A percentile compares a stretch with the other conserved stretches of the same genome.
These are phyloP conservation scores for Boletus tylopilopsis DNA, from an alignment of 768 basidiomycete species.

Conservation along the genomic window DNA sequence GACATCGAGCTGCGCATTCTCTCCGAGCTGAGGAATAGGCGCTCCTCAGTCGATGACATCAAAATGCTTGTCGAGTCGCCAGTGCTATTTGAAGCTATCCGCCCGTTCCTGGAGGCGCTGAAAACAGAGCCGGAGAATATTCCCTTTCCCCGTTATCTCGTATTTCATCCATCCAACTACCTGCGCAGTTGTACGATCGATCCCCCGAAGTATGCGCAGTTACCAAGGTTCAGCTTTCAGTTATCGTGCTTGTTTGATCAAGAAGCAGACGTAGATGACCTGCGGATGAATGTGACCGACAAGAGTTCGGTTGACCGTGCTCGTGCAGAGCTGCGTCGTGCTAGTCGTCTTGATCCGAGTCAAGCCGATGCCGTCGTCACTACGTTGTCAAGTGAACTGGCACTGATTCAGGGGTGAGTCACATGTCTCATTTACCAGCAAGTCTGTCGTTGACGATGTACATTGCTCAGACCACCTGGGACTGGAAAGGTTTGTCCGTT, in stretches of 20 bases:
- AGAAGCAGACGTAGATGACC: slow-evolving; percentile 35
- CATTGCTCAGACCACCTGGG: slow-evolving; percentile 65
- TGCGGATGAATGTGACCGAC: slow-evolving; percentile 41
- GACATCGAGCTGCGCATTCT: slow-evolving; percentile 47
- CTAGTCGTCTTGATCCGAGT: slow-evolving; percentile 62
- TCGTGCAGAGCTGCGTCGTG: slow-evolving; percentile 39
- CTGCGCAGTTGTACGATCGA: slow-evolving; percentile 36
- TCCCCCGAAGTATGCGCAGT: slow-evolving; percentile 51
- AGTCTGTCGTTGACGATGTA: not conserved
- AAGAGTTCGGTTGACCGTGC: slow-evolving; percentile 44
- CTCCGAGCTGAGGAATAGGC: slow-evolving; percentile 32
- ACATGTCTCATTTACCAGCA: not conserved
- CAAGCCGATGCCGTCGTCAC: slow-evolving; percentile 70
- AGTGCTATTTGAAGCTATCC: slow-evolving; percentile 63
- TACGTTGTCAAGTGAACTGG: slow-evolving; percentile 53
- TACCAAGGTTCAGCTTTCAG: slow-evolving; percentile 55
- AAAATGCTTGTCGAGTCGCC: slow-evolving; percentile 55
- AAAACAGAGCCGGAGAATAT: slow-evolving; percentile 53
- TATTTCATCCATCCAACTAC: slow-evolving; percentile 37
- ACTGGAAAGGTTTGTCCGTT: slow-evolving; percentile 59
- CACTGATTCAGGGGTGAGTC: slow-evolving; percentile 68
- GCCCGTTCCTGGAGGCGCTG: slow-evolving; percentile 65
- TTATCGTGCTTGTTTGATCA: slow-evolving; percentile 50
- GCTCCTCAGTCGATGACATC: slow-evolving; percentile 20
- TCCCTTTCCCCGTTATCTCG: slow-evolving; percentile 53